Evolutionary conservation across 2,329 filamentous ascomycete genomes (phyloP), one percentile per base, ranked within the genome.

Genomic region (Colletotrichum sp.): DNA sequence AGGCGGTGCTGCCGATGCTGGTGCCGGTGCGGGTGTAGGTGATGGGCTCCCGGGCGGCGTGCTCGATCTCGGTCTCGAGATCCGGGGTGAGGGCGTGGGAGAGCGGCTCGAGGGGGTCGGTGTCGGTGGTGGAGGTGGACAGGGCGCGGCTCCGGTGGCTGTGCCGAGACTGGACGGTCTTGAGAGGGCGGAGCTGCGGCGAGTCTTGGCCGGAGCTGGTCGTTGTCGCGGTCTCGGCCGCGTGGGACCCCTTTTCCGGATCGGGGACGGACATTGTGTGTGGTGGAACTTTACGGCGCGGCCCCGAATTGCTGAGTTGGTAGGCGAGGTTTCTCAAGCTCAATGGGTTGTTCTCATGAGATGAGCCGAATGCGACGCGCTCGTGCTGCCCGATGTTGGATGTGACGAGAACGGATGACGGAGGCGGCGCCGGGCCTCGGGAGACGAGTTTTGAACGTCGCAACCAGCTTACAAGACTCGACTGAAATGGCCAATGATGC

Each of bases 1-100:
- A 87, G 4, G 85, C 85, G 28, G 82, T 83, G 77, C 86, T 88
- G 66, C 73, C 68, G 19, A 85, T 75, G 65, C 85, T 87, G 16
- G 85, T 86, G 13, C 82, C 79, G 6, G 86, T 88, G 71, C 82
- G 81, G 9, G 81, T 79, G 28, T 81, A 85, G 7, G 82, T 80
- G 22, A 87, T 79, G 22, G 86, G 87, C 78, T 88, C 86, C 22
- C 82, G 83, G 34, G 82, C 84, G 39, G 81, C 78, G 61, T 83
- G 82, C 79, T 87, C 86, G 16, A 82, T 82, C 34, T 86, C 85
- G 2, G 82, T 86, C 77, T 85, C 84, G 32, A 84, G 78, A 48
- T 83, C 80, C 6, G 79, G 79, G 12, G 86, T 86, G 36, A 86
- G 78, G 59, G 84, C 85, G 71, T 82, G 83, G 76, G 86, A 84